A percentile compares a stretch with the other conserved stretches of the same genome.
Evolutionary conservation across 1,284 basidiomycete species (phyloP).

Genomic region (Trametes hirsuta): DNA sequence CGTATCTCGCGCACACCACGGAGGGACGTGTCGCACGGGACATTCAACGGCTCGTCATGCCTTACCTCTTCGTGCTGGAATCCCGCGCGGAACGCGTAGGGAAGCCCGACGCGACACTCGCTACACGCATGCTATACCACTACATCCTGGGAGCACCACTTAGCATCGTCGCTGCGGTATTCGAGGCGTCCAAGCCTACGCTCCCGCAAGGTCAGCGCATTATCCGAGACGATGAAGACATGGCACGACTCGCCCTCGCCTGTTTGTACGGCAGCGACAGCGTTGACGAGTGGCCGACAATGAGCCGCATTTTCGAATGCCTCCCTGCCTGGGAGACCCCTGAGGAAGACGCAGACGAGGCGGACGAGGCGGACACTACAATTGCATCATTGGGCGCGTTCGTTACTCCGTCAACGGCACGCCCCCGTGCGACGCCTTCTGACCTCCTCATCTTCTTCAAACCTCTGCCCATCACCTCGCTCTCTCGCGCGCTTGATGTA

Average conservation of each 20-base stretch:
- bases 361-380: constrained; percentile 79
- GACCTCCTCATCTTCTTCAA: constrained; percentile 85
- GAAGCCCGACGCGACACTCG: constrained; percentile 64
- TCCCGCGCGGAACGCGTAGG: constrained; percentile 82
- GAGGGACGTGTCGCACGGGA: constrained; percentile 68
- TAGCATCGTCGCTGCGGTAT: constrained; percentile 71
- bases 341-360: constrained; percentile 58
- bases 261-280: constrained; percentile 85
- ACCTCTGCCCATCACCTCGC: constrained; percentile 69
- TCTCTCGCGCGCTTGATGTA: constrained; percentile 85
- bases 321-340: constrained; percentile 85
- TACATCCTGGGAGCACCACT: constrained; percentile 75
- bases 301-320: constrained; percentile 93
- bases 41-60: constrained; percentile 79
- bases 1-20: constrained; percentile 77
- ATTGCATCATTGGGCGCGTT: constrained; percentile 79
- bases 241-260: constrained; percentile 84
- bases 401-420: constrained; percentile 72
- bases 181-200: constrained; percentile 90
- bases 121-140: constrained; percentile 70
- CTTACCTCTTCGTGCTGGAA: constrained; percentile 90
- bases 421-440: constrained; percentile 59
- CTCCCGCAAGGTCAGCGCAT: constrained; percentile 69
- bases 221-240: constrained; percentile 80
- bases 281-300: constrained; percentile 74